A percentile compares a stretch with the other conserved stretches of the same genome.
Conservation (phyloP, 306 rosid genomes). For the Senna siamea region DNA sequence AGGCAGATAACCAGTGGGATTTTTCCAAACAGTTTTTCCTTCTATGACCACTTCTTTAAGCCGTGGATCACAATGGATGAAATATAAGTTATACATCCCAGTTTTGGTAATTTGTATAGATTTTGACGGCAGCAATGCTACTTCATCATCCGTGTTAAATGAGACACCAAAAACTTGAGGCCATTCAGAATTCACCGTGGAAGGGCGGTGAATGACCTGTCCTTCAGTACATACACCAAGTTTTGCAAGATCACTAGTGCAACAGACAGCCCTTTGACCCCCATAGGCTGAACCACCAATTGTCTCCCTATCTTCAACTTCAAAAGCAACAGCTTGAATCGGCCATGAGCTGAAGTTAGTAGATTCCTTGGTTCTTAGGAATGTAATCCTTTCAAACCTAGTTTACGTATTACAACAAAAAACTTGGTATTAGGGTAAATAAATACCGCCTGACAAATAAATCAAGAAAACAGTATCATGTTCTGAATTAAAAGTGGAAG, state of each 20-base stretch:
- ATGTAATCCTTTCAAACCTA: conserved; percentile 84
- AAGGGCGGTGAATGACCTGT: conserved; percentile 75
- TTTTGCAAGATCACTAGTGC: conserved; percentile 91
- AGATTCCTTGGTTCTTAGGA: conserved; percentile 64
- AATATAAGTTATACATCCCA: conserved; percentile 97
- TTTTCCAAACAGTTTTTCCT: conserved; percentile 95
- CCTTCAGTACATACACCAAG: conserved; percentile 87
- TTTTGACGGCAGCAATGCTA: conserved; percentile 55
- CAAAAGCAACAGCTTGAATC: conserved; percentile 84
- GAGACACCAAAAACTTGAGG: conserved; percentile 75
- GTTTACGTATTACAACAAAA: conserved; percentile 39
- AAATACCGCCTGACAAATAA: neutral
- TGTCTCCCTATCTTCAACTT: conserved; percentile 94
- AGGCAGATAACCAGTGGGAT: conserved; percentile 86
- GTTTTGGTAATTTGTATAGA: conserved; percentile 73
- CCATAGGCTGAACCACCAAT: conserved; percentile 98
- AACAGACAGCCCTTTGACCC: conserved; percentile 99
- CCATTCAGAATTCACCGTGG: conserved; percentile 71
- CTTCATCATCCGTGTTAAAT: conserved; percentile 59
- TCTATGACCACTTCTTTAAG: conserved; percentile 73
- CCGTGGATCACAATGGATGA: conserved; percentile 85
- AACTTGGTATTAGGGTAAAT: conserved; percentile 8
- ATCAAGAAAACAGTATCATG: conserved; percentile 30
- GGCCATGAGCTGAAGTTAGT: conserved; percentile 77
- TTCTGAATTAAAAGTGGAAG: neutral